Conservation (phyloP, 2,329 filamentous ascomycete species). For the Apiospora sp. region DNA sequence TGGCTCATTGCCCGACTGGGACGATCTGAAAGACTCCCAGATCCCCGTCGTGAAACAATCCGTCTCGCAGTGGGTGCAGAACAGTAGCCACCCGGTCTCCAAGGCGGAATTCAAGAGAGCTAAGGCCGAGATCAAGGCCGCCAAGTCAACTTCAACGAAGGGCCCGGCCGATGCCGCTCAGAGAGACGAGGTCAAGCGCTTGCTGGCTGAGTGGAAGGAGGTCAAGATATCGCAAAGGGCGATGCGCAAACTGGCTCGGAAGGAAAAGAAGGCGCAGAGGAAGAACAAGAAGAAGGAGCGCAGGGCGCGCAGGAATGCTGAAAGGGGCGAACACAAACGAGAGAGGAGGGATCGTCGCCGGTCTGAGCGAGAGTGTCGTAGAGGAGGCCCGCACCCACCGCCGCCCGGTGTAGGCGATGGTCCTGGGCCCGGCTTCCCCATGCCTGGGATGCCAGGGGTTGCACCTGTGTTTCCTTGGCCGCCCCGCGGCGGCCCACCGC, state of each 20-base stretch:
- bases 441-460: not conserved
- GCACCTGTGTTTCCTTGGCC: not conserved
- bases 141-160: slow-evolving; percentile 36
- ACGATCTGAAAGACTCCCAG: slow-evolving; percentile 57
- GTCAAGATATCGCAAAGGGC: slow-evolving; percentile 48
- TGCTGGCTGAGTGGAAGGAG: slow-evolving; percentile 54
- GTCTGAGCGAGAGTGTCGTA: not conserved
- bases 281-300: slow-evolving; percentile 41
- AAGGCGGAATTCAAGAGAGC: slow-evolving; percentile 52
- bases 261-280: slow-evolving; percentile 39
- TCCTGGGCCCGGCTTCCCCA: slow-evolving; percentile 3
- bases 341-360: slow-evolving; percentile 5
- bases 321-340: slow-evolving; percentile 14
- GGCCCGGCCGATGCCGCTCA: slow-evolving; percentile 20
- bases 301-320: slow-evolving; percentile 41
- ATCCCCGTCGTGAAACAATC: slow-evolving; percentile 54
- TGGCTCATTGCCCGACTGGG: slow-evolving; percentile 62
- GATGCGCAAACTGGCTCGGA: slow-evolving; percentile 43
- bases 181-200: slow-evolving; percentile 51
- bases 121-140: slow-evolving; percentile 52
- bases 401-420: not conserved
- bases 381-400: not conserved
- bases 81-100: slow-evolving; percentile 58
- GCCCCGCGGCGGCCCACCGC: not conserved
- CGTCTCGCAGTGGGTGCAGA: slow-evolving; percentile 57